These are phyloP conservation scores for Anaeramoeba flamelloides DNA, from an alignment of 78 protist species.

Conservation along the genomic window DNA sequence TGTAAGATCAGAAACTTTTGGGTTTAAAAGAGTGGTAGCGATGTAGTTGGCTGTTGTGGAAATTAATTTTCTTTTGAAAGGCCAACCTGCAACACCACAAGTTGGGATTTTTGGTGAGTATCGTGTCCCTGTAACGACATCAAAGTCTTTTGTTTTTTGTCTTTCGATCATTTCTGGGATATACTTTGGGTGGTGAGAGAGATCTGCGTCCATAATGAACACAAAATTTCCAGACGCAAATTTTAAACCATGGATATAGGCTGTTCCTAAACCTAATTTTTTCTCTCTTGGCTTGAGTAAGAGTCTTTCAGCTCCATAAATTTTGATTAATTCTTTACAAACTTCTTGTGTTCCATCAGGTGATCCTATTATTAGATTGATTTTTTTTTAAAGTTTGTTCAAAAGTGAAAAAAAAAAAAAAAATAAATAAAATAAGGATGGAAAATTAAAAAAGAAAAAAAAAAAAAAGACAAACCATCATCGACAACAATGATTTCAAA, in stretches of 20 bases:
- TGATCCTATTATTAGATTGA: no score
- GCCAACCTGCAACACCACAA: constrained; percentile 80
- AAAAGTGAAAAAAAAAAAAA: no score
- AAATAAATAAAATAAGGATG: no score
- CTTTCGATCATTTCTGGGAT: constrained; percentile 56
- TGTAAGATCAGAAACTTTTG: constrained; percentile 63
- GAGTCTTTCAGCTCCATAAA: background rate
- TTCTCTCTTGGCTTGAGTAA: background rate
- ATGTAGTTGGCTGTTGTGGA: constrained; percentile 58
- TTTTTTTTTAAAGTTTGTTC: no score
- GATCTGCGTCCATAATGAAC: constrained; percentile 73
- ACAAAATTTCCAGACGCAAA: constrained; percentile 63
- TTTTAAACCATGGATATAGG: constrained; percentile 61
- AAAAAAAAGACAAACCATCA: no score
- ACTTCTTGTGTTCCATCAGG: background rate
- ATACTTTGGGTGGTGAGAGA: constrained; percentile 75
- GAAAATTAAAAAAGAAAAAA: no score
- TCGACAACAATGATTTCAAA: background rate
- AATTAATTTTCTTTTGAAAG: constrained; percentile 41
- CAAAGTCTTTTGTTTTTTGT: constrained; percentile 8
- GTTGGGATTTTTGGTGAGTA: no score
- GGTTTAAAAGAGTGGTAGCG: constrained; percentile 39
- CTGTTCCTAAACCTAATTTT: constrained; percentile 12
- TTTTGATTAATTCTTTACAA: background rate
- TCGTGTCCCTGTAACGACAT: constrained; percentile 74